phyloP scores from a whole-genome alignment of 495 filamentous ascomycete genomes.

The Haplographium delicatum region DNA sequence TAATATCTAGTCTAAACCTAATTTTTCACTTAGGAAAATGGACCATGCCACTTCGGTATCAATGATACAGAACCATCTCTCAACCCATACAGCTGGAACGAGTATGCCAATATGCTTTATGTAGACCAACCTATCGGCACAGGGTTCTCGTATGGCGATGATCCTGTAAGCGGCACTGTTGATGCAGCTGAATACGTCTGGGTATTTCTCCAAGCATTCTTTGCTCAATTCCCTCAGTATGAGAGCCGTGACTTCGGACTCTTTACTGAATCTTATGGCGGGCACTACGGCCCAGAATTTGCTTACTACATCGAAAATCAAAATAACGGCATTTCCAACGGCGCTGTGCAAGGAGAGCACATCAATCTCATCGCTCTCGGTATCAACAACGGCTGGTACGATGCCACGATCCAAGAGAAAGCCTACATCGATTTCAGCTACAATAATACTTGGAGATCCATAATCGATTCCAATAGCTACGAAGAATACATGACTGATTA shows the following conservation, averaged over 20 bases:
- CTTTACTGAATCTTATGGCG: conserved; percentile 38
- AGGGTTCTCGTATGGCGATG: conserved; percentile 54
- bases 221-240: conserved; percentile 26
- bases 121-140: conserved; percentile 59
- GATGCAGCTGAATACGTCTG: conserved; percentile 36
- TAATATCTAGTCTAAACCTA: not conserved
- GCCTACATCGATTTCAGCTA: conserved; percentile 54
- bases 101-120: conserved; percentile 56
- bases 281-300: conserved; percentile 43
- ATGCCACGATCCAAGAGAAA: conserved; percentile 49
- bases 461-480: conserved; percentile 45
- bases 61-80: conserved; percentile 41
- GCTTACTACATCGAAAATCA: conserved; percentile 41
- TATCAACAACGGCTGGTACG: conserved; percentile 57
- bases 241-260: conserved; percentile 40
- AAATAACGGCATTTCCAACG: conserved; percentile 35
- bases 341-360: conserved; percentile 32
- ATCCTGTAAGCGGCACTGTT: conserved; percentile 39
- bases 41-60: conserved; percentile 50
- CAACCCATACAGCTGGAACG: conserved; percentile 57
- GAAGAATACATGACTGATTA: not conserved
- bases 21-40: conserved; percentile 34
- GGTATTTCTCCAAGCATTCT: conserved; percentile 38
- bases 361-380: conserved; percentile 36
- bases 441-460: conserved; percentile 57